A percentile compares a stretch with the other conserved stretches of the same genome.
Evolutionary conservation across 2,329 filamentous ascomycete genomes (phyloP).

Genomic region (Coniochaeta prunicola): DNA sequence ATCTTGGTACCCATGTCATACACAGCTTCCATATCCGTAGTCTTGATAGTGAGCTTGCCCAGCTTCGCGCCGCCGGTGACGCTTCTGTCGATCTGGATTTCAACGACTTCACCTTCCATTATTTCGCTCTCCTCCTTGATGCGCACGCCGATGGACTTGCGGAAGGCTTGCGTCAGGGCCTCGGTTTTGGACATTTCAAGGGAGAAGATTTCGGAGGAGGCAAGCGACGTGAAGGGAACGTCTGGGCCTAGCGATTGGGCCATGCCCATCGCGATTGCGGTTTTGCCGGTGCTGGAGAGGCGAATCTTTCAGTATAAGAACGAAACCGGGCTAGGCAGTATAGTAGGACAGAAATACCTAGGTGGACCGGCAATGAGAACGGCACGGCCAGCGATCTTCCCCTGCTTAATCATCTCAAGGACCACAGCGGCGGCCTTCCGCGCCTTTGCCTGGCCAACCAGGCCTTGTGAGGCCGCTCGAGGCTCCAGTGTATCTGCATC

Average conservation of each 20-base stretch:
- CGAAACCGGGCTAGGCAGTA: not conserved
- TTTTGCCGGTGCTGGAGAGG: slow-evolving; percentile 77
- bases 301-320: slow-evolving; percentile 9
- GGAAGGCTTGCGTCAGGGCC: slow-evolving; percentile 95
- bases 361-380: slow-evolving; percentile 93
- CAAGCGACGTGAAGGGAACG: slow-evolving; percentile 92
- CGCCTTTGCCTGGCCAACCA: slow-evolving; percentile 94
- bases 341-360: slow-evolving; percentile 39
- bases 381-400: slow-evolving; percentile 93
- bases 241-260: slow-evolving; percentile 89
- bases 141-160: slow-evolving; percentile 93
- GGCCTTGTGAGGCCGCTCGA: slow-evolving; percentile 75
- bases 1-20: slow-evolving; percentile 99
- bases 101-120: slow-evolving; percentile 97
- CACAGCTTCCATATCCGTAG: slow-evolving; percentile 98
- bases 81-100: slow-evolving; percentile 96
- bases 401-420: slow-evolving; percentile 97
- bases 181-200: slow-evolving; percentile 99
- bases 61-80: slow-evolving; percentile 96
- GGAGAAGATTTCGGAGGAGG: slow-evolving; percentile 95
- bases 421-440: slow-evolving; percentile 95
- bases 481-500: slow-evolving; percentile 88
- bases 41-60: slow-evolving; percentile 98
- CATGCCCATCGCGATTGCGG: slow-evolving; percentile 98
- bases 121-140: slow-evolving; percentile 99